These are phyloP conservation scores for Coemansia sp. DNA, from an alignment of 192 early-diverging fungal genomes.

Conservation along the genomic window DNA sequence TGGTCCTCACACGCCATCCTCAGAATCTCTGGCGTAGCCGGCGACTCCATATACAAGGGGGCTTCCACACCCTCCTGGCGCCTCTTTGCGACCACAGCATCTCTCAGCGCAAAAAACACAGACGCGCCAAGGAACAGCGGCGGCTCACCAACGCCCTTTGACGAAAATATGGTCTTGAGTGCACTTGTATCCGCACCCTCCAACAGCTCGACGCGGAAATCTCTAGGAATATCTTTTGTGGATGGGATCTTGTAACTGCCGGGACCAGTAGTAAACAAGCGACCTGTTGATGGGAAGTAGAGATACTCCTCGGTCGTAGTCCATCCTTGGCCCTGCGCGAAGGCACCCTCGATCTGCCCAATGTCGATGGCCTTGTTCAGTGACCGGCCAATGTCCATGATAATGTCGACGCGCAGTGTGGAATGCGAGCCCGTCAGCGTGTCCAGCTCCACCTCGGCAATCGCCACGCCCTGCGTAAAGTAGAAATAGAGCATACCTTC, in stretches of 20 bases:
- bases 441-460: constrained; percentile 86
- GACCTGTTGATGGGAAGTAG: constrained; percentile 68
- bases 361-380: constrained; percentile 89
- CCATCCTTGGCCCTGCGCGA: constrained; percentile 86
- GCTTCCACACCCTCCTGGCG: constrained; percentile 40
- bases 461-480: constrained; percentile 83
- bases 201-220: constrained; percentile 74
- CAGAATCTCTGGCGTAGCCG: constrained; percentile 80
- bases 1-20: constrained; percentile 72
- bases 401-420: constrained; percentile 72
- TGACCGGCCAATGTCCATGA: constrained; percentile 85
- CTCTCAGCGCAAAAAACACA: constrained; percentile 78
- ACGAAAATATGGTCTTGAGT: constrained; percentile 76
- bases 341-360: constrained; percentile 91
- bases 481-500: constrained; percentile 76
- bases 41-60: constrained; percentile 66
- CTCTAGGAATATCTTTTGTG: constrained; percentile 80
- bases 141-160: constrained; percentile 88
- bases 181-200: constrained; percentile 57
- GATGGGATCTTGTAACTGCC: constrained; percentile 90
- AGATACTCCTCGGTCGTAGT: constrained; percentile 83
- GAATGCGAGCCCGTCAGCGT: constrained; percentile 80
- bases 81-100: constrained; percentile 77
- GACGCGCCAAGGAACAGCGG: constrained; percentile 82
- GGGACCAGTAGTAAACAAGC: constrained; percentile 81